These are phyloP conservation scores for Solanum phureja DNA, from an alignment of 257 asterid genomes.

Conservation along the genomic window DNA sequence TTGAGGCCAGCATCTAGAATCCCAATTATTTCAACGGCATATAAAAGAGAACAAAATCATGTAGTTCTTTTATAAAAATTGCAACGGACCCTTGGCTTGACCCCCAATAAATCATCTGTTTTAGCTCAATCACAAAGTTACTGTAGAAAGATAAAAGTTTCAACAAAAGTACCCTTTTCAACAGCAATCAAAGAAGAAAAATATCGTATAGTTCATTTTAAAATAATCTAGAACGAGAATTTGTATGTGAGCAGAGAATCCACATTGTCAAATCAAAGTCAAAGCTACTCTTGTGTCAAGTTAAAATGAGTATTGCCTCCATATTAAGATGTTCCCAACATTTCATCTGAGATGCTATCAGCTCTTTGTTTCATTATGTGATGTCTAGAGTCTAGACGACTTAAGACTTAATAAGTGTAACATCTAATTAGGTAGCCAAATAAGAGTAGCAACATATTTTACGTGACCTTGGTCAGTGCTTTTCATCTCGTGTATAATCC, in stretches of 20 bases:
- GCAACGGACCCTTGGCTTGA: background rate
- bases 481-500: background rate
- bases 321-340: background rate
- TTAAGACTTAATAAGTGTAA: background rate
- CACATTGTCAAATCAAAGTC: background rate
- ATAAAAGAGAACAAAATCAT: background rate
- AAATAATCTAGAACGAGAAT: background rate
- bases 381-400: background rate
- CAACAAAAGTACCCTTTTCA: background rate
- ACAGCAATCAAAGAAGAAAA: background rate
- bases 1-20: background rate
- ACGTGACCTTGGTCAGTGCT: background rate
- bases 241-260: background rate
- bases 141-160: background rate
- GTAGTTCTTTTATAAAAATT: background rate
- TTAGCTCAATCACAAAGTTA: background rate
- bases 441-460: background rate
- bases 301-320: background rate
- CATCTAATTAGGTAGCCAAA: background rate
- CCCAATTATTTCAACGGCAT: background rate
- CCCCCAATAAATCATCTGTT: background rate
- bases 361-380: background rate
- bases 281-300: background rate
- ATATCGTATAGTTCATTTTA: background rate
- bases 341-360: background rate